These are phyloP conservation scores for Fusarium nisikadoi DNA, from an alignment of 2,329 filamentous ascomycete genomes.

Conservation along the genomic window DNA sequence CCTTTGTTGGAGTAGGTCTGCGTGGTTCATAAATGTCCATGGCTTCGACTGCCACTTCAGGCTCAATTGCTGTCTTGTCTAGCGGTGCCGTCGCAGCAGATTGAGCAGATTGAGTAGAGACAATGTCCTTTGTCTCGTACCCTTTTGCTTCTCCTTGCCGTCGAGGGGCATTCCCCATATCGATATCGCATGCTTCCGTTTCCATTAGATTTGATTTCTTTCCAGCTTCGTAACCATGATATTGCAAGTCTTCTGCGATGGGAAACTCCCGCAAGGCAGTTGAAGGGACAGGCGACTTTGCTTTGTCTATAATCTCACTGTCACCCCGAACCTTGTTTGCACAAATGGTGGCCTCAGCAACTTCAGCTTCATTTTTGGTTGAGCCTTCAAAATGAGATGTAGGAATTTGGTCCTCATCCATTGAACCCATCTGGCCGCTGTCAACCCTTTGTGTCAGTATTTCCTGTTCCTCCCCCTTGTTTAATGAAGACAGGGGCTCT, in stretches of 20 bases:
- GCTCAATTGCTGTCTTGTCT: background rate
- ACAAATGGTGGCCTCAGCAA: background rate
- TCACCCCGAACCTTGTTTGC: background rate
- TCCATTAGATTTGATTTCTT: background rate
- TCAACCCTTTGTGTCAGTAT: background rate
- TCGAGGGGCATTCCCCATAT: conserved; percentile 3
- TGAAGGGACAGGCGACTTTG: background rate
- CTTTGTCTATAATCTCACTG: background rate
- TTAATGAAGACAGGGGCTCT: background rate
- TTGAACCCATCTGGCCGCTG: background rate
- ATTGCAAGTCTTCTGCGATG: background rate
- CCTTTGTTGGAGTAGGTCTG: background rate
- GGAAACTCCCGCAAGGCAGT: background rate
- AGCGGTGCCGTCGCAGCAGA: background rate
- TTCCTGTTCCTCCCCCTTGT: background rate
- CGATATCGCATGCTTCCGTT: conserved; percentile 14
- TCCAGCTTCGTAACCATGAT: background rate
- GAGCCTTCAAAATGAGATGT: background rate
- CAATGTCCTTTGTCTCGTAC: background rate
- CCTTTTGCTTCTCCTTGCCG: background rate
- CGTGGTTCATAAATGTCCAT: conserved; percentile 39
- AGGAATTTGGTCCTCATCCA: background rate
- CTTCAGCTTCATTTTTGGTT: conserved; percentile 17
- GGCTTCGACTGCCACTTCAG: conserved; percentile 17
- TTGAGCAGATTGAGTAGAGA: background rate